Base-by-base conservation (phyloP, 345 rosid genomes). In the Hirschfeldia incana region DNA sequence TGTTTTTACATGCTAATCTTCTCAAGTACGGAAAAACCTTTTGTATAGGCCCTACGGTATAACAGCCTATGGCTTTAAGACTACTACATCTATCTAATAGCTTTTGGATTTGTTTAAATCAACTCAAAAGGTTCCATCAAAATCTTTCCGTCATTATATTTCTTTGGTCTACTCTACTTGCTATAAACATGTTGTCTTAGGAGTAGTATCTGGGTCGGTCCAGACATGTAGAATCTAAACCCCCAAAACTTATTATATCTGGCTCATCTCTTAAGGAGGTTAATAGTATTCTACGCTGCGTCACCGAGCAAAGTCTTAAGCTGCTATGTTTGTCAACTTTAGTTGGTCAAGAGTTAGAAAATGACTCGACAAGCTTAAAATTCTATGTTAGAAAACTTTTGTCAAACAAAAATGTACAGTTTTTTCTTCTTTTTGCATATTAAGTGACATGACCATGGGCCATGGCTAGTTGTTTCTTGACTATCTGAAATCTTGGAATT, bases 11-110 rank as follows among this genome's bases (percentile, higher is more conserved):
- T 12, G 36, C 65, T 76, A 64, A 65, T 78, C 77, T 21, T 65
- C 27, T 60, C 39, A 60, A 49, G 70, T 46, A 7, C n/a, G 8
- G 33, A n/a, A 30, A n/a, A 79, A 61, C 9, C 8, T 61, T 36
- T 61, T 68, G 70, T 74, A 74, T 68, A 68, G 46, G 9, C 65
- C 59, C 4, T 37, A 29, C 37, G 75, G 75, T 74, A 68, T 49
- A 60, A 61, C 55, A 59, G 37, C 33, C 9, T 66, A 28, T 30
- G 10, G 67, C 73, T 73, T 32, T 9, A 32, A 58, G 65, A 71
- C 76, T 49, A 71, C 76, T 49, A 16, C 0, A 21, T 10, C 13
- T 69, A 21, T 30, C 39, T 69, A 11, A 2, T 17, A 58, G 46
- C 67, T 65, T 71, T 42, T 42, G 13, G 58, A 36, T 51, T 62